Conservation (phyloP, 352 stramenopile species). For the Hyaloperonospora brassicae region DNA sequence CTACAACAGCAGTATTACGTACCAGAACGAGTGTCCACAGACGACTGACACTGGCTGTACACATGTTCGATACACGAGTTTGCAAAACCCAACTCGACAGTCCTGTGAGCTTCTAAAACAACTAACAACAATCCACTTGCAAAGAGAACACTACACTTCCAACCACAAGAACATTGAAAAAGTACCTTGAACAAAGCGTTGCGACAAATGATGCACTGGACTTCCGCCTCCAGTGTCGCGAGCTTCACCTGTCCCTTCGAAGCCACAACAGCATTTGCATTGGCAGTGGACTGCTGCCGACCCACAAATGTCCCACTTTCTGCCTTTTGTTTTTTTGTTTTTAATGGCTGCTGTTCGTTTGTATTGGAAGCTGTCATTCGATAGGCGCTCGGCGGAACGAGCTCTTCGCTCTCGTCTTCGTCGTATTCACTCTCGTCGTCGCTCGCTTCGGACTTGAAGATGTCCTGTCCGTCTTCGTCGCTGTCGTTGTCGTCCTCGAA, state of each 20-base stretch:
- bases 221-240: slow-evolving; percentile 25
- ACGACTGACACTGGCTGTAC: slow-evolving; percentile 32
- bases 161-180: too few species aligned
- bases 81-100: background rate
- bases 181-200: slow-evolving; percentile 45
- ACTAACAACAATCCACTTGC: background rate
- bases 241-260: slow-evolving; percentile 16
- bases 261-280: slow-evolving; percentile 13
- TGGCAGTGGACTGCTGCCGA: slow-evolving; percentile 13
- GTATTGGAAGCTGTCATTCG: too few species aligned
- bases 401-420: too few species aligned
- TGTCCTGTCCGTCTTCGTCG: too few species aligned
- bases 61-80: background rate
- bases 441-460: too few species aligned
- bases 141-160: background rate
- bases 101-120: background rate
- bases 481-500: too few species aligned
- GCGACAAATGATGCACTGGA: slow-evolving; percentile 54
- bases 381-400: too few species aligned
- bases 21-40: slow-evolving; percentile 56
- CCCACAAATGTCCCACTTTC: background rate
- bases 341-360: too few species aligned
- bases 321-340: slow-evolving; percentile 1
- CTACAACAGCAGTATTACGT: slow-evolving; percentile 1
- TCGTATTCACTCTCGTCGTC: too few species aligned